Evolutionary conservation across 1,139 yeast genomes (phyloP).

Genomic region (Arxiozyma slooffiae): DNA sequence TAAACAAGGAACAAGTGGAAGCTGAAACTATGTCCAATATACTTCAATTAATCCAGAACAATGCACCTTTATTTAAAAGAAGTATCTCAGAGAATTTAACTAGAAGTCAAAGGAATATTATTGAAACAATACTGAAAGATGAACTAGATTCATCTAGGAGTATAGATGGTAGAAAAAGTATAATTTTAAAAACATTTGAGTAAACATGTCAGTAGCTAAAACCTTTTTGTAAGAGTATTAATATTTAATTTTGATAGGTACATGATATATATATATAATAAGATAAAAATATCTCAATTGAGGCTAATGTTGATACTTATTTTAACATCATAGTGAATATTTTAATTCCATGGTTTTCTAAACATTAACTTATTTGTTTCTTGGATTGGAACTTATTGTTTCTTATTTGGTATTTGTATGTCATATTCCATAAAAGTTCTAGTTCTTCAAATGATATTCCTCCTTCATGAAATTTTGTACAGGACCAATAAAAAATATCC

Average conservation of each 20-base stretch:
- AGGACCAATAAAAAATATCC: slow-evolving; percentile 23
- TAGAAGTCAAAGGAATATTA: not conserved
- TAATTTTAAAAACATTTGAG: slow-evolving; percentile 5
- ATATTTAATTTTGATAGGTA: not conserved
- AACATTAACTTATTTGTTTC: slow-evolving; percentile 5
- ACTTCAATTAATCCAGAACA: not conserved
- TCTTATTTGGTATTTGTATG: slow-evolving; percentile 17
- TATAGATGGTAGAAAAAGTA: not conserved
- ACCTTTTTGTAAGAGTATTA: not conserved
- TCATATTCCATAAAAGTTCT: slow-evolving; percentile 14
- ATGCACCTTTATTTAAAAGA: not conserved
- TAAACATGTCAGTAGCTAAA: not conserved
- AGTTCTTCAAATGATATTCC: slow-evolving; percentile 19
- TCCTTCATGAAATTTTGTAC: slow-evolving; percentile 14
- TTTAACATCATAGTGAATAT: slow-evolving; percentile 2
- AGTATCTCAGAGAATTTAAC: not conserved
- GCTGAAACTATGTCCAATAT: not conserved
- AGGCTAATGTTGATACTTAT: slow-evolving; percentile 33
- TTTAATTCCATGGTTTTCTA: slow-evolving; percentile 8
- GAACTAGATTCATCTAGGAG: not conserved
- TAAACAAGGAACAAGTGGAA: not conserved
- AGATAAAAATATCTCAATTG: not conserved
- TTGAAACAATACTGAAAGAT: not conserved
- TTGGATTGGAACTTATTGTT: slow-evolving; percentile 5
- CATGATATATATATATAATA: not conserved